Evolutionary conservation across 768 basidiomycete species (phyloP).

Genomic region (Macrolepiota albuminosa): DNA sequence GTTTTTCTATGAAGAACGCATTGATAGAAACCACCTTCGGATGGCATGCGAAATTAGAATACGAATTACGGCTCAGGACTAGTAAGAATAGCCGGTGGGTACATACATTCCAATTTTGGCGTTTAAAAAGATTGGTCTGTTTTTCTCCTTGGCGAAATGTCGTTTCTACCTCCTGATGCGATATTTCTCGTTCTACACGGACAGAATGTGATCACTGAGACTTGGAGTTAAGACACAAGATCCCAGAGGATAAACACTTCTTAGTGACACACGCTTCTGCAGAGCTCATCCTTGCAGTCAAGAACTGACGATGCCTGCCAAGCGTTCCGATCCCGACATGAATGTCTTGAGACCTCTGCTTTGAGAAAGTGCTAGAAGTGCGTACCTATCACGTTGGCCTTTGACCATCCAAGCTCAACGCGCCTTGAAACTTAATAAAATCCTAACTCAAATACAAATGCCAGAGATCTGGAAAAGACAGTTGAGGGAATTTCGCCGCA

Average conservation of each 20-base stretch:
- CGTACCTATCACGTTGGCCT: not conserved
- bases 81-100: not conserved
- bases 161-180: not conserved
- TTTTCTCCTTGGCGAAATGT: not conserved
- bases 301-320: not conserved
- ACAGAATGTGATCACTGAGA: not conserved
- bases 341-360: not conserved
- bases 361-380: not conserved
- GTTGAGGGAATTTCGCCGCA: not conserved
- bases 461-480: not conserved
- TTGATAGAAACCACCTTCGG: not conserved
- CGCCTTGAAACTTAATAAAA: not conserved
- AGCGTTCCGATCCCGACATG: not conserved
- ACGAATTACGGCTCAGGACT: not conserved
- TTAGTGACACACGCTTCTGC: not conserved
- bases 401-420: not conserved
- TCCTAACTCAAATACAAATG: not conserved
- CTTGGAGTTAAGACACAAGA: not conserved
- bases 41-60: not conserved
- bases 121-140: not conserved
- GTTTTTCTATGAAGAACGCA: not conserved
- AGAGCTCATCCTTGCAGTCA: not conserved
- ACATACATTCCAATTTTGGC: not conserved
- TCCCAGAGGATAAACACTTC: not conserved
- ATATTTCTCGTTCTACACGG: not conserved